phyloP scores from a whole-genome alignment of 1,139 yeast genomes.

The Suhomyces maxii region DNA sequence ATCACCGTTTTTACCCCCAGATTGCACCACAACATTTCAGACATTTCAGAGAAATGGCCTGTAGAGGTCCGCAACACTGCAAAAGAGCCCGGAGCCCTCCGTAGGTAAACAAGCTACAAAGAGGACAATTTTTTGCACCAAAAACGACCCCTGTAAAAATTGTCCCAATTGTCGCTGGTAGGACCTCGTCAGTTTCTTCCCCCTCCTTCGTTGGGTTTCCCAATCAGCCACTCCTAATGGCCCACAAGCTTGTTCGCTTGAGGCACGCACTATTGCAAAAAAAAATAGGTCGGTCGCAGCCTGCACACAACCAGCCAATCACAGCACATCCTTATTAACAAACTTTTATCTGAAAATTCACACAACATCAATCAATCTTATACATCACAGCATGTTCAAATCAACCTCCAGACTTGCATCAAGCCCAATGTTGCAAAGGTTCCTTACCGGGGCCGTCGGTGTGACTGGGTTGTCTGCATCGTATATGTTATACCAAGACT shows the following conservation, averaged over 20 bases:
- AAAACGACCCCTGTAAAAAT: no score
- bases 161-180: no score
- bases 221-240: neutral
- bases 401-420: constrained; percentile 12
- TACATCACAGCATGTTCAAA: constrained; percentile 12
- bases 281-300: neutral
- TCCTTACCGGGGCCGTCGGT: constrained; percentile 65
- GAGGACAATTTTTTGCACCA: no score
- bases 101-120: no score
- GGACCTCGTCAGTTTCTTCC: no score
- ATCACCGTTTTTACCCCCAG: no score
- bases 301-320: constrained; percentile 10
- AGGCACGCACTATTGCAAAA: neutral
- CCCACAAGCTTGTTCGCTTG: neutral
- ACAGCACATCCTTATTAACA: constrained; percentile 10
- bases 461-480: constrained; percentile 71
- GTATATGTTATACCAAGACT: constrained; percentile 74
- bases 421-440: constrained; percentile 49
- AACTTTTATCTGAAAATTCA: constrained; percentile 10
- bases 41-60: no score
- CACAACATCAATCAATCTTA: constrained; percentile 4
- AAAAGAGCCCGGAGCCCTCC: no score
- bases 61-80: no score
- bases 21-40: no score
- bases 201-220: no score